These are phyloP conservation scores for Annona cherimola DNA, from an alignment of 164 flowering plant genomes.

Conservation along the genomic window DNA sequence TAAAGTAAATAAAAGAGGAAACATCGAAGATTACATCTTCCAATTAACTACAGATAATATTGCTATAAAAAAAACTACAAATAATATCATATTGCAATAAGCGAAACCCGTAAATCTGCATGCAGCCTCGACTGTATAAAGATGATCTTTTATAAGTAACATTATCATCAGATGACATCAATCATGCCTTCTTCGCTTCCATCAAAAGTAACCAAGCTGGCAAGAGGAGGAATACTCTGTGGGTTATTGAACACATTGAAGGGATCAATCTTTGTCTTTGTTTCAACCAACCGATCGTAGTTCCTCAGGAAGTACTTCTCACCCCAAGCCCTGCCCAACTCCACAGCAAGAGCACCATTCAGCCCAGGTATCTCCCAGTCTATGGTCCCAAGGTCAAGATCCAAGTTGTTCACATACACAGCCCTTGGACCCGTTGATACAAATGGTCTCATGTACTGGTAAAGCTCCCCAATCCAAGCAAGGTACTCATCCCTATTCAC, in stretches of 20 bases:
- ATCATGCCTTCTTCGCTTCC: no score
- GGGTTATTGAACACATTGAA: conserved; percentile 38
- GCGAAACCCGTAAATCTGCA: no score
- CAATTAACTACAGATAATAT: no score
- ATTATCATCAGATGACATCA: no score
- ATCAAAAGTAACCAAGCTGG: no score
- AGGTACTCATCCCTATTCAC: conserved; percentile 1
- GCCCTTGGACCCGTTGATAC: conserved; percentile 18
- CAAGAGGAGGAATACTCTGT: conserved; percentile 62
- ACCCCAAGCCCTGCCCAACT: conserved; percentile 44
- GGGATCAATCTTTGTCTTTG: conserved; percentile 45
- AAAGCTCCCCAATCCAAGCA: conserved; percentile 16
- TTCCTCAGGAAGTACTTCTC: conserved; percentile 50
- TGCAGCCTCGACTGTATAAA: no score
- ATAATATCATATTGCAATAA: no score
- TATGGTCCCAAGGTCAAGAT: conserved; percentile 23
- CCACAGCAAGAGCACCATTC: conserved; percentile 8
- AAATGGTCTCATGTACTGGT: conserved; percentile 18
- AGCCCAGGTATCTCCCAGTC: neutral
- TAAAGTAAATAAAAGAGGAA: no score
- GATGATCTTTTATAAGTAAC: no score
- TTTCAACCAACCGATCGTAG: conserved; percentile 42
- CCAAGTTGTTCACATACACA: conserved; percentile 24
- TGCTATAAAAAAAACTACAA: no score
- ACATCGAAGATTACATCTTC: no score